Conservation (phyloP, 371 early-diverging fungal species). For the Mortierella sp. region DNA sequence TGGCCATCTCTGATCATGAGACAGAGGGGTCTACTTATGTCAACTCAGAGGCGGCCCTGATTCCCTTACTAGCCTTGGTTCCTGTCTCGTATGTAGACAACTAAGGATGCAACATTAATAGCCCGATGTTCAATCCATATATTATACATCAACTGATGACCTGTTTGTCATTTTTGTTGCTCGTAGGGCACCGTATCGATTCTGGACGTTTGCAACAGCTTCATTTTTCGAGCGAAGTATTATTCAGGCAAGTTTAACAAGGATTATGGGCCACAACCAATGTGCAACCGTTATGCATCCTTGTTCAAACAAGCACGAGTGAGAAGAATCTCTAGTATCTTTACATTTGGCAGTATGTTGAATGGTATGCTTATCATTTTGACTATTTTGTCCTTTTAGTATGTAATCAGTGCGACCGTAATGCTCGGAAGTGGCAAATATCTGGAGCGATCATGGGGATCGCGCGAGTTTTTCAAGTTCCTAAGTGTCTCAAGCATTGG, state of each 20-base stretch:
- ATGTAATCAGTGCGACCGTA: conserved; percentile 60
- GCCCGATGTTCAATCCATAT: neutral
- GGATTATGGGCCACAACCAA: neutral
- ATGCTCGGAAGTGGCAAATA: conserved; percentile 76
- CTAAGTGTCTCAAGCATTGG: conserved; percentile 66
- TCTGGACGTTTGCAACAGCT: conserved; percentile 55
- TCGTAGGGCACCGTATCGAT: conserved; percentile 37
- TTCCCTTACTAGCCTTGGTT: conserved; percentile 33
- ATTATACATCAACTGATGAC: neutral
- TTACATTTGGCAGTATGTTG: neutral
- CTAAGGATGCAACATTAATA: neutral
- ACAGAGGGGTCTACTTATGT: conserved; percentile 1
- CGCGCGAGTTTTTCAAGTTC: conserved; percentile 77
- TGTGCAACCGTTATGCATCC: too few relatives aligned
- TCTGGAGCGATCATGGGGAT: conserved; percentile 84
- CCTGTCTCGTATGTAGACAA: conserved; percentile 35
- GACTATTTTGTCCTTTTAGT: conserved; percentile 48
- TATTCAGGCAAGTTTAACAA: conserved; percentile 26
- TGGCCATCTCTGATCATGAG: conserved; percentile 9
- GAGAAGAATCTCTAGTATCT: neutral
- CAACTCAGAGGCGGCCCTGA: conserved; percentile 19
- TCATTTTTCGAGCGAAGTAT: conserved; percentile 43
- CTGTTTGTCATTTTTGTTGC: neutral
- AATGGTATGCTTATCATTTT: neutral
- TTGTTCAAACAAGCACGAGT: too few relatives aligned